Evolutionary conservation across 129 eudicot genomes (phyloP), one percentile per base, ranked within the genome.

Genomic region (Rutidosis leptorrhynchoides): DNA sequence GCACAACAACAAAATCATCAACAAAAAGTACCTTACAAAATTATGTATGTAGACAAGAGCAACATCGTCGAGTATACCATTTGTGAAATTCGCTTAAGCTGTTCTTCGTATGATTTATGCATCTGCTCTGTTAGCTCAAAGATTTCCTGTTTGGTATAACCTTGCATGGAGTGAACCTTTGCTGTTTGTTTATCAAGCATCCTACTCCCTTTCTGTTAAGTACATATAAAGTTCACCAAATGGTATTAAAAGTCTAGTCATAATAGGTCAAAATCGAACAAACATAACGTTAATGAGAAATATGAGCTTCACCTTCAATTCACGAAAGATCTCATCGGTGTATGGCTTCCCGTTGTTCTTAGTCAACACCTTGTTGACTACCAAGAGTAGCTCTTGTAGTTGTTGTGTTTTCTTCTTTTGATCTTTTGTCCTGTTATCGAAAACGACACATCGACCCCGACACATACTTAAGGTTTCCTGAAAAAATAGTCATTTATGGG

Each of bases 11-110:
- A 35, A 33, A 5, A 12, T 12, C 5, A 46, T 20, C 48, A 58
- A 19, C 28, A 0, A 35, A 7, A 19, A 15, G 35, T 12, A 15
- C 14, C 14, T 30, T 2, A 0, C 2, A 23, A 55, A 22, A 6
- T 6, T 6, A 17, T n/a, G 8, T 1, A 15, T 35, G n/a, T n/a
- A n/a, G n/a, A n/a, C n/a, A n/a, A n/a, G n/a, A n/a, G n/a, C n/a
- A n/a, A n/a, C n/a, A n/a, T n/a, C n/a, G n/a, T n/a, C n/a, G n/a
- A 66, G 3, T 24, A 60, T 83, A 91, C 98, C 98, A 91, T 83
- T 80, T 85, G 95, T 26, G 84, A 85, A 45, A 91, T 81, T 37
- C 95, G 83, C 85, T 78, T 80, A 29, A 92, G 87, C 51, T 85
- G 96, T 63, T 85, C 96, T 25, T 88, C 95, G 26, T 88, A 80